These are phyloP conservation scores for Ormosia emarginata DNA, from an alignment of 306 rosid species.

Conservation along the genomic window DNA sequence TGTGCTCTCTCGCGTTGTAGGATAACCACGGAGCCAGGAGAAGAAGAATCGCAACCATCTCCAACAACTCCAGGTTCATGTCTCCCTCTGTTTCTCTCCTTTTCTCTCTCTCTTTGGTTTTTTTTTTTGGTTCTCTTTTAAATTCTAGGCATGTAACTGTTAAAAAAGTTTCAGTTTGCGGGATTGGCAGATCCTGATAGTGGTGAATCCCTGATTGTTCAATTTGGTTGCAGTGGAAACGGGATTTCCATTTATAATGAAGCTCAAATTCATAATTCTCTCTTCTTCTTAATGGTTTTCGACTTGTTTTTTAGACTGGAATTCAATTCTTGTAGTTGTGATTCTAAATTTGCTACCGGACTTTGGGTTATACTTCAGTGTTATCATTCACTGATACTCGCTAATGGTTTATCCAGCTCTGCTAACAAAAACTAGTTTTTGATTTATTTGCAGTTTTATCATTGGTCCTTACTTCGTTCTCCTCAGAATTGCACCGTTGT, in stretches of 20 bases:
- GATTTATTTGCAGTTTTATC: too few species aligned
- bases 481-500: background rate
- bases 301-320: background rate
- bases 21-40: constrained; percentile 6
- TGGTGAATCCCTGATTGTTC: background rate
- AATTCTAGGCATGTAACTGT: too few species aligned
- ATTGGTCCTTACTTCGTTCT: background rate
- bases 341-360: background rate
- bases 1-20: constrained; percentile 2
- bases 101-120: background rate
- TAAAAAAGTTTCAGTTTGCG: background rate
- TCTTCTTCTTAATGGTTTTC: too few species aligned
- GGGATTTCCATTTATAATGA: background rate
- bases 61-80: background rate
- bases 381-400: background rate
- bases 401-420: background rate
- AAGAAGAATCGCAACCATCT: background rate
- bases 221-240: background rate
- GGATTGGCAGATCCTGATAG: background rate
- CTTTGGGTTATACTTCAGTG: background rate
- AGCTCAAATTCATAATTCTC: background rate
- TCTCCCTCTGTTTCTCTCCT: background rate
- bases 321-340: background rate
- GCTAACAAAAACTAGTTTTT: too few species aligned
- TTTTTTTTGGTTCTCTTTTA: too few species aligned